A percentile compares a stretch with the other conserved stretches of the same genome.
Conservation (phyloP, 129 eudicot genomes). For the Saussurea involucrata region DNA sequence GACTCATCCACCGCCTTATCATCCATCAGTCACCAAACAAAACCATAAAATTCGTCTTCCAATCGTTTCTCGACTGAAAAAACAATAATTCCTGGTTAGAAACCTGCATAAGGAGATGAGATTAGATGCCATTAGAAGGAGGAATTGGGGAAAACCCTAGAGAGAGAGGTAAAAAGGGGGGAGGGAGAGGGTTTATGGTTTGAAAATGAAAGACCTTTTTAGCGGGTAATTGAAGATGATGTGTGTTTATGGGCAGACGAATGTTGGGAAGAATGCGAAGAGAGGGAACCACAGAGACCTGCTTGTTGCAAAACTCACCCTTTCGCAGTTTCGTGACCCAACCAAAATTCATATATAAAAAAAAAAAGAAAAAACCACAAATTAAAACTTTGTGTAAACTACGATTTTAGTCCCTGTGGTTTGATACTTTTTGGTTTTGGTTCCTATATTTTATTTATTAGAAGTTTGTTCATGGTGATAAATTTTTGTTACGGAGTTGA, state of each 20-base stretch:
- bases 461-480: too few species aligned
- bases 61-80: background rate
- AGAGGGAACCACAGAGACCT: background rate
- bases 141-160: constrained; percentile 36
- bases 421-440: too few species aligned
- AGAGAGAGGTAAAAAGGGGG: constrained; percentile 18
- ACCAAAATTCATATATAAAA: background rate
- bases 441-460: too few species aligned
- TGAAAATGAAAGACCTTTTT: constrained; percentile 5
- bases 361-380: background rate
- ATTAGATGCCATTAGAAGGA: constrained; percentile 29
- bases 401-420: background rate
- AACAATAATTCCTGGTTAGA: background rate
- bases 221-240: background rate
- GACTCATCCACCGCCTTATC: background rate
- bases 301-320: background rate
- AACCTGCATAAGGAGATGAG: constrained; percentile 40
- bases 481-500: too few species aligned
- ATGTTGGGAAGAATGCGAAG: background rate
- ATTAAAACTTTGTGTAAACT: background rate
- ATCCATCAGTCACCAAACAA: constrained; percentile 32
- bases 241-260: background rate
- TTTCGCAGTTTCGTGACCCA: background rate
- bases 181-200: constrained; percentile 11
- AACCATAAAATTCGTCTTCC: constrained; percentile 11